Conservation (phyloP, 495 filamentous ascomycete genomes). For the Podospora tetraspora region DNA sequence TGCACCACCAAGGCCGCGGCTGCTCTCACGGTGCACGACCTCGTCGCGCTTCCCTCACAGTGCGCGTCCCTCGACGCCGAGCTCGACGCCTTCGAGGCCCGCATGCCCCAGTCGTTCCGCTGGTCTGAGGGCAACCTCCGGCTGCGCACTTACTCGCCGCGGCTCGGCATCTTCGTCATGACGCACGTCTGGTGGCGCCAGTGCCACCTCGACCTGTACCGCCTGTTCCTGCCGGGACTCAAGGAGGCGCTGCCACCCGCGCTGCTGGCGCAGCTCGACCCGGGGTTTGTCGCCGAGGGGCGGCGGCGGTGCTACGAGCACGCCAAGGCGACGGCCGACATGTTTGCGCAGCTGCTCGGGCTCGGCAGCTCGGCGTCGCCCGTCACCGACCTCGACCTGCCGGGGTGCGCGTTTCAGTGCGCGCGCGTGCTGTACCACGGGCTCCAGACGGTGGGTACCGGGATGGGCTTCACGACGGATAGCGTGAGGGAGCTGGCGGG, state of each 20-base stretch:
- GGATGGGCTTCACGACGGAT: conserved; percentile 24
- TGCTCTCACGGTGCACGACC: conserved; percentile 30
- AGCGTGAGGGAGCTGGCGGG: conserved; percentile 25
- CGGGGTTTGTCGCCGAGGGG: conserved; percentile 34
- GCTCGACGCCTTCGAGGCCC: conserved; percentile 40
- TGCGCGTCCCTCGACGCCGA: conserved; percentile 39
- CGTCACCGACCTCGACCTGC: conserved; percentile 43
- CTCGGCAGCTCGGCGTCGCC: conserved; percentile 34
- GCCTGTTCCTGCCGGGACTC: conserved; percentile 40
- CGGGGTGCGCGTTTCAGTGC: conserved; percentile 47
- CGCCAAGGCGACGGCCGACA: conserved; percentile 44
- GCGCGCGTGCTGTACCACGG: conserved; percentile 38
- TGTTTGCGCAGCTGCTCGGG: conserved; percentile 40
- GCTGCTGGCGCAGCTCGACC: conserved; percentile 35
- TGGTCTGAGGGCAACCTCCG: conserved; percentile 46
- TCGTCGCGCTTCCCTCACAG: conserved; percentile 36
- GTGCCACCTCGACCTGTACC: conserved; percentile 47
- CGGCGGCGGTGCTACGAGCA: conserved; percentile 43
- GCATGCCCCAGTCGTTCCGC: conserved; percentile 42
- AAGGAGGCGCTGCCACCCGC: conserved; percentile 38
- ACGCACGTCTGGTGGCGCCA: conserved; percentile 49
- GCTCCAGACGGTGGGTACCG: conserved; percentile 20
- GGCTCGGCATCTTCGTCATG: conserved; percentile 46
- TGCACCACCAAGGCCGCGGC: conserved; percentile 34
- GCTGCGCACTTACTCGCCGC: conserved; percentile 44